Evolutionary conservation across 2,329 filamentous ascomycete species (phyloP).

Genomic region (Xylariaceae sp.): DNA sequence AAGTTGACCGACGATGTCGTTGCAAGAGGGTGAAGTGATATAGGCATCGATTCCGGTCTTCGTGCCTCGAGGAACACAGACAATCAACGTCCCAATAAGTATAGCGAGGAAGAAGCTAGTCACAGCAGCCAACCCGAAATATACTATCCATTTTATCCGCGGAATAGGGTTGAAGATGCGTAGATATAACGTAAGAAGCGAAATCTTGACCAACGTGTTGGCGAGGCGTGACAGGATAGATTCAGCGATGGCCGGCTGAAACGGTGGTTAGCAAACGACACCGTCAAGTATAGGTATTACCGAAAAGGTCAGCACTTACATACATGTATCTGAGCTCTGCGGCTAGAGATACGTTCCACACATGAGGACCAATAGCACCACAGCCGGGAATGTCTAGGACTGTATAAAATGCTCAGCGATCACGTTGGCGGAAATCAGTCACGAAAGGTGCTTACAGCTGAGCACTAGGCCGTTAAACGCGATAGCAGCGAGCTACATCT

Average conservation of each 20-base stretch:
- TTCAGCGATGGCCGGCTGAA: conserved; percentile 2
- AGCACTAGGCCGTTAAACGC: conserved; percentile 6
- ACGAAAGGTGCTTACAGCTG: conserved; percentile 1
- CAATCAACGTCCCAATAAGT: conserved; percentile 5
- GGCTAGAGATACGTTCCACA: conserved; percentile 7
- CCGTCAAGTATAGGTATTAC: neutral
- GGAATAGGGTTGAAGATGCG: conserved; percentile 12
- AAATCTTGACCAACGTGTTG: conserved; percentile 13
- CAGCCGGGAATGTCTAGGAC: conserved; percentile 3
- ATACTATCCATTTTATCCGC: conserved; percentile 9
- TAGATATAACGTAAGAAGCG: conserved; percentile 14
- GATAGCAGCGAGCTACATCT: conserved; percentile 2
- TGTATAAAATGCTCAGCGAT: neutral
- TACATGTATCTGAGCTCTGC: neutral
- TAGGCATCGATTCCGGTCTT: neutral
- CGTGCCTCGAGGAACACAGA: conserved; percentile 1
- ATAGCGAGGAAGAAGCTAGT: conserved; percentile 1
- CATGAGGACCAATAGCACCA: conserved; percentile 6
- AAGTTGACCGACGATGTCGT: neutral
- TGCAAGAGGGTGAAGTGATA: neutral
- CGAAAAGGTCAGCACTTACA: neutral
- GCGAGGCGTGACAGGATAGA: conserved; percentile 6
- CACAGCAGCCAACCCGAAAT: conserved; percentile 8
- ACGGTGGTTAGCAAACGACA: neutral
- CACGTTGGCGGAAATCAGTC: neutral